Evolutionary conservation across 768 basidiomycete genomes (phyloP).

Genomic region (Termitomyces bulborhizus): DNA sequence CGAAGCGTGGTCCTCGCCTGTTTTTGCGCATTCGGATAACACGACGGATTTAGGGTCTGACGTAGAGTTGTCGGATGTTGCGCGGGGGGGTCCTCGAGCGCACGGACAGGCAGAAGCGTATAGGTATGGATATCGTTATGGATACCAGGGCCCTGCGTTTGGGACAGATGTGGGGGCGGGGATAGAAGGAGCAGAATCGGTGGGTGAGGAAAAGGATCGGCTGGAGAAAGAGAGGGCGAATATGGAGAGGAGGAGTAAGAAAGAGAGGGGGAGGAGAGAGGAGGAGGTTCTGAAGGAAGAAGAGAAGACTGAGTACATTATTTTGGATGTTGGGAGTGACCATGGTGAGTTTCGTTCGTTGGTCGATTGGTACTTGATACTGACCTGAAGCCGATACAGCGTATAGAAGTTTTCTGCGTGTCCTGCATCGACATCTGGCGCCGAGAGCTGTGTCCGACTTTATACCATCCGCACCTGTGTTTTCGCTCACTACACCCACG

Average conservation of each 20-base stretch:
- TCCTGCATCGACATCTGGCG: slow-evolving; percentile 40
- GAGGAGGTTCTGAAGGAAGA: slow-evolving; percentile 16
- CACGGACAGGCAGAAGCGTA: slow-evolving; percentile 1
- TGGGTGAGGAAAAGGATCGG: slow-evolving; percentile 10
- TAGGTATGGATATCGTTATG: slow-evolving; percentile 20
- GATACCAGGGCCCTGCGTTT: slow-evolving; percentile 15
- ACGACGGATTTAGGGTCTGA: slow-evolving; percentile 8
- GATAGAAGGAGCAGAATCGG: background rate
- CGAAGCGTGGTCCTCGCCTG: slow-evolving; percentile 31
- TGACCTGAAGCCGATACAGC: slow-evolving; percentile 23
- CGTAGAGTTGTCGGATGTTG: slow-evolving; percentile 4
- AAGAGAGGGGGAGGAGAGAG: slow-evolving; percentile 15
- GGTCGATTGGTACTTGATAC: background rate
- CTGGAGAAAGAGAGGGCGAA: slow-evolving; percentile 10
- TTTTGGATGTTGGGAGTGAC: slow-evolving; percentile 39
- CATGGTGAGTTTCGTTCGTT: slow-evolving; percentile 5
- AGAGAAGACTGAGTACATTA: slow-evolving; percentile 41
- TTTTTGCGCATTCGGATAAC: slow-evolving; percentile 30
- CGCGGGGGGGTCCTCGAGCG: background rate
- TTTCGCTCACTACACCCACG: slow-evolving; percentile 8
- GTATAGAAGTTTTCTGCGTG: slow-evolving; percentile 42
- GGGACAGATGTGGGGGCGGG: too few relatives aligned
- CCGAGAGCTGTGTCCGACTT: slow-evolving; percentile 35
- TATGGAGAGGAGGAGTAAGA: slow-evolving; percentile 11
- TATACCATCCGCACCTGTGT: slow-evolving; percentile 19